Base-by-base conservation (phyloP, 768 basidiomycete species). In the Crepidotus variabilis region DNA sequence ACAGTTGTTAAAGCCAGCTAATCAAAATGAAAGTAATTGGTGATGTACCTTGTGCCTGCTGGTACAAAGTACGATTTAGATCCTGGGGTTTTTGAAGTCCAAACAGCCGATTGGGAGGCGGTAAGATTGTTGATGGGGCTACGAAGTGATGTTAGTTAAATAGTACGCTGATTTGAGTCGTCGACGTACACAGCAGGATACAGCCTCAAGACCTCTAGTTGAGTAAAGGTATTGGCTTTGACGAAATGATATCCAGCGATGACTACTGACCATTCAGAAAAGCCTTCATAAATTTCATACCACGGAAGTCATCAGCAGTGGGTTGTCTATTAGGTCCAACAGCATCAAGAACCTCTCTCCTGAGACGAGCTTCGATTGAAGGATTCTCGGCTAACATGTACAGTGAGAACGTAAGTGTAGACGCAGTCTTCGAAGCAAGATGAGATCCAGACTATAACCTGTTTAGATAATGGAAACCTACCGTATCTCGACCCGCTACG, bases 231-330 rank as follows among this genome's bases (percentile, higher is more conserved):
- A 55, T 32, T 24, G 22, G 10, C 39, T n/a, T n/a, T n/a, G n/a
- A n/a, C n/a, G n/a, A n/a, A n/a, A n/a, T n/a, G n/a, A n/a, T n/a
- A n/a, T n/a, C n/a, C n/a, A n/a, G n/a, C n/a, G 1, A 39, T 32
- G 9, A 16, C 6, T 47, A 64, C 35, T 46, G 5, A 84, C 85
- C 85, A 59, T 87, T 86, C 50, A 87, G 78, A 21, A 87, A 82
- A 0, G 86, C 86, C 22, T 83, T 72, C 13, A 87, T 66, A 59
- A 80, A 87, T 64, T 82, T 85, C 81, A 87, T 83, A 3, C 82
- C 81, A 24, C 73, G 72, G 60, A 87, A 78, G 58, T 84, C 80
- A 46, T 83, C 80, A 23, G 65, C 78, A 2, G 77, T 77, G 2
- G 84, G 86, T 10, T 76, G 71, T 0, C 73, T 72, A 0, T 70